Percentiles rank a stretch among this genome's conserved stretches.
phyloP scores from a whole-genome alignment of 108 stramenopile genomes.

The Chaetoceros muelleri region DNA sequence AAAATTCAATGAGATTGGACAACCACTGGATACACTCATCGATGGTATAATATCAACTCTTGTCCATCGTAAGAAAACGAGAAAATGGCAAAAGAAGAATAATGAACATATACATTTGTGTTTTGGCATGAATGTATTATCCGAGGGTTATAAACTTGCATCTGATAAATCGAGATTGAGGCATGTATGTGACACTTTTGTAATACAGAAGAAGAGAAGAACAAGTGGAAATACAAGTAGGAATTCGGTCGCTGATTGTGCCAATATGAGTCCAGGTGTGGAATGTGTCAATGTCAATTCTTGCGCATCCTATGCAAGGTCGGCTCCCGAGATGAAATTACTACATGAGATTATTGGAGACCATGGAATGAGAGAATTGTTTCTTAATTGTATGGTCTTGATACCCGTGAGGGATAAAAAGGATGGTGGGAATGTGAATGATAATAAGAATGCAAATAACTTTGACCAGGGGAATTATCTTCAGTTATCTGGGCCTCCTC shows the following conservation, averaged over 20 bases:
- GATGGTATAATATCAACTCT: neutral
- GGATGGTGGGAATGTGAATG: neutral
- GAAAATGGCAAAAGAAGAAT: neutral
- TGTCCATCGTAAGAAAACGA: neutral
- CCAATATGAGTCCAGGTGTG: constrained; percentile 28
- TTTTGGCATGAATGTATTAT: neutral
- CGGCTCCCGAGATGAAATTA: constrained; percentile 23
- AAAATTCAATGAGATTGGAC: neutral
- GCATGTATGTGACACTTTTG: neutral
- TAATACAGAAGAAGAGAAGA: neutral
- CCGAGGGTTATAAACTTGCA: neutral
- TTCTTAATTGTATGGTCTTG: constrained; percentile 26
- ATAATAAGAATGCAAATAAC: neutral
- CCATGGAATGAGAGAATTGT: constrained; percentile 25
- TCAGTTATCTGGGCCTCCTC: constrained; percentile 53
- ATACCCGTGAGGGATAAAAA: constrained; percentile 13
- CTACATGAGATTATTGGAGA: constrained; percentile 26
- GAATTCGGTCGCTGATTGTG: constrained; percentile 3
- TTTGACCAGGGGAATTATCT: constrained; percentile 39
- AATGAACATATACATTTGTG: neutral
- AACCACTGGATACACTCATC: neutral
- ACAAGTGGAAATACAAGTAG: neutral
- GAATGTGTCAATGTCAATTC: constrained; percentile 29
- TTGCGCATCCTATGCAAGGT: constrained; percentile 19
- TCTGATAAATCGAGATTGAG: no score